Evolutionary conservation across 1,284 basidiomycete species (phyloP), one percentile per base, ranked within the genome.

Genomic region (Tetrapyrgos nigripes): DNA sequence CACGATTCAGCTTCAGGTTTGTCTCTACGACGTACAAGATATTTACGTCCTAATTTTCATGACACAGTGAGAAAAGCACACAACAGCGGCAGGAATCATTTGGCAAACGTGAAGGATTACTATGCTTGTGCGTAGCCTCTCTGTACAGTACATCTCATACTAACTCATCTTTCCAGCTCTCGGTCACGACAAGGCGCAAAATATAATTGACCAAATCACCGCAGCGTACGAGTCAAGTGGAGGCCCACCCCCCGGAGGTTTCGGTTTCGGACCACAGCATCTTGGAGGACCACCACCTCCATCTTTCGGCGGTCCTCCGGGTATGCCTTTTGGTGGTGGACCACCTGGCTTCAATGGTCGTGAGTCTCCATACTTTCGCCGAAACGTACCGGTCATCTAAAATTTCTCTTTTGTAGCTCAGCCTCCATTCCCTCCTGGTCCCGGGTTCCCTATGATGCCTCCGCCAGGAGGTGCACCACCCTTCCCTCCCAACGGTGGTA

Each of bases 21-120:
- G 79, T 73, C 51, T 45, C 62, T 64, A 55, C 31, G 17, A 29
- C 23, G 11, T 29, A 37, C 10, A 37, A 47, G 46, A 50, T 35
- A 43, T 19, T 54, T 61, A 35, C 19, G 24, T 67, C 66, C 49
- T 64, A 64, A 60, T 70, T 62, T 55, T 54, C 55, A 50, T n/a
- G n/a, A n/a, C 57, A 37, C 73, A 94, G 97, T 98, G 33, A 92
- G 97, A 64, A 98, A 98, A 77, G 97, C 97, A 49, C 97, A 99
- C 77, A 98, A 98, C 78, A 94, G 90, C 64, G 97, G 97, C 61
- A 84, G 96, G 60, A 99, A 99, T 77, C 97, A 99, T 73, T 83
- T 98, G 44, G 84, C 94, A 52, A 99, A 99, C 72, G 97, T 99
- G 61, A 83, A 95, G 64, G 97, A 99, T 69, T 99, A 98, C 75